Base-by-base conservation (phyloP, 163 green algal species). In the Chlamydomonas reinhardtii region DNA sequence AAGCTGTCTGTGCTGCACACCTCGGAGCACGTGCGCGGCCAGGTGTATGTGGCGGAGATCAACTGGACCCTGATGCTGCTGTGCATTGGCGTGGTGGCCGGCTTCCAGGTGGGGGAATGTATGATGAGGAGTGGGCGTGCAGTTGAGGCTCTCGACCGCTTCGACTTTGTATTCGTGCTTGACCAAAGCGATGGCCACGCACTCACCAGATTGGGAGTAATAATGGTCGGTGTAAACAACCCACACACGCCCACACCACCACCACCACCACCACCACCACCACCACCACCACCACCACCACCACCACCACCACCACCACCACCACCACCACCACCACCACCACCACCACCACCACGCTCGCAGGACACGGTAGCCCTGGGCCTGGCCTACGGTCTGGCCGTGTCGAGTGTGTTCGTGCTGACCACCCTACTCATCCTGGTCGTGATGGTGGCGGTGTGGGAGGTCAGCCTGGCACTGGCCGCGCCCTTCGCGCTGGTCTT, bases 11-110 rank as follows among this genome's bases (percentile, higher is more conserved):
- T 75, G 17, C 15, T 31, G 25, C 34, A 75, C 69, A 75, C 35
- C 14, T 59, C 34, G 0, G 69, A 54, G 19, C 27, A 19, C 8
- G 73, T 68, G 73, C 73, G 54, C n/a, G 81, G 87, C 32, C 90
- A 93, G 78, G 72, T 97, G 31, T 97, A 96, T 91, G 93, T 96
- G 16, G 88, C 94, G 4, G 81, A 91, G 19, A 61, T 97, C 64
- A 97, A 97, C 89, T 97, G 89, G 54, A 65, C 84, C 27, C 90
- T 97, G 20, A 93, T 95, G 82, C 31, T 90, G 11, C 83, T 94
- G 14, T 90, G 70, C 61, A 59, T 97, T 22, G 79, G 90, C 22
- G 90, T 97, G 20, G 90, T 95, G 4, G 92, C 71, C 54, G 89
- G 84, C 31, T 97, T 97, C 71, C 29, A 91, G 70, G 94, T 68